Base-by-base conservation (phyloP, 1,284 basidiomycete species). In the Heterobasidion occidentale region DNA sequence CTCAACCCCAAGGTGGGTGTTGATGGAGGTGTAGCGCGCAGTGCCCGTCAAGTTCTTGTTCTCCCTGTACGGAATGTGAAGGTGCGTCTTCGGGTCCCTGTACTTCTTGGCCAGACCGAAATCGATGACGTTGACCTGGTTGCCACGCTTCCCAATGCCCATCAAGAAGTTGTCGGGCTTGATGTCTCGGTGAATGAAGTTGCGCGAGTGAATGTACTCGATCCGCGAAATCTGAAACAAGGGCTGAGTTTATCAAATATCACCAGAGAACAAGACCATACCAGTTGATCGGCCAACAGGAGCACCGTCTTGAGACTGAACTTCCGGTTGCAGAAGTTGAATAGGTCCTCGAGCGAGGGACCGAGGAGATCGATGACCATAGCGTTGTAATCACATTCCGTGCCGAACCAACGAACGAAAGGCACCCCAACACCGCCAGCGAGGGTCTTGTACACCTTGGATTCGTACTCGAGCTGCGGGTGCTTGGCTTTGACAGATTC, bases 141-240 rank as follows among this genome's bases (percentile, higher is more conserved):
- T 99, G 62, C 95, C 96, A 62, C 96, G 94, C 79, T 98, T 99
- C 64, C 96, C 97, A 61, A 99, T 98, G 47, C 97, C 97, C 94
- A 99, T 98, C 67, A 99, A 77, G 80, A 99, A 98, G 78, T 99
- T 99, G 81, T 99, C 96, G 52, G 97, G 97, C 76, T 99, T 99
- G 83, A 99, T 95, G 70, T 99, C 97, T 63, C 96, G 94, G 73
- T 99, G 97, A 63, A 99, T 98, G 73, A 99, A 99, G 79, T 99
- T 99, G 69, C 95, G 92, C 19, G 95, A 98, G 77, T 99, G 97
- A 64, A 98, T 94, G 77, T 98, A 98, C 73, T 99, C 96, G 69
- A 99, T 93, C 62, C 96, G 93, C 51, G 96, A 98, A 69, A 99
- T 95, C 94, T 97, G 65, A 36, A 51, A 49, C n/a, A 49, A 49